A percentile compares a stretch with the other conserved stretches of the same genome.
Conservation (phyloP, 2,329 filamentous ascomycete genomes). For the Waltergamsia citrina region DNA sequence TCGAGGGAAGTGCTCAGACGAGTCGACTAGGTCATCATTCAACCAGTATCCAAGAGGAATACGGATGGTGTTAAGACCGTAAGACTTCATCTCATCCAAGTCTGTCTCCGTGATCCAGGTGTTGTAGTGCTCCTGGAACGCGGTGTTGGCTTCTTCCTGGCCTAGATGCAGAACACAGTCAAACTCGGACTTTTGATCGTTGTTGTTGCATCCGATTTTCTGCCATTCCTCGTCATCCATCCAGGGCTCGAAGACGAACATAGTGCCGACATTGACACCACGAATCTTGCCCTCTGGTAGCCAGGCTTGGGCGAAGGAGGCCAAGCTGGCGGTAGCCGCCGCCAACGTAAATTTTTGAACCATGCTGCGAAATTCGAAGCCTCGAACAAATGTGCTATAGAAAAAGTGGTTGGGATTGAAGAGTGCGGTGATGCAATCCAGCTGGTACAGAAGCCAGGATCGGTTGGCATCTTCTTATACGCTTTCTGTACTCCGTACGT, state of each 20-base stretch:
- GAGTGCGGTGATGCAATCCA: no score
- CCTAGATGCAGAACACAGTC: conserved; percentile 41
- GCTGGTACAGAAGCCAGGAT: no score
- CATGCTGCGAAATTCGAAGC: no score
- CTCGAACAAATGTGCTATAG: no score
- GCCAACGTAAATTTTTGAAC: conserved; percentile 30
- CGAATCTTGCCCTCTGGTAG: conserved; percentile 29
- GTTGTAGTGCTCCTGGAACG: conserved; percentile 40
- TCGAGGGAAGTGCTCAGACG: conserved; percentile 39
- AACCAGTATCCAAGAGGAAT: conserved; percentile 49
- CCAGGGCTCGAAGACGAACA: conserved; percentile 46
- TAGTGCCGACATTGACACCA: conserved; percentile 43
- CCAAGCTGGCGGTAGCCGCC: conserved; percentile 6
- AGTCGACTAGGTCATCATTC: conserved; percentile 36
- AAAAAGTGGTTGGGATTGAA: no score
- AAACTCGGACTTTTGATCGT: conserved; percentile 35
- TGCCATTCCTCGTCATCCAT: conserved; percentile 35
- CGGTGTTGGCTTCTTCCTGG: conserved; percentile 32
- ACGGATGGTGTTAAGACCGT: conserved; percentile 42
- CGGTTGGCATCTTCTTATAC: no score
- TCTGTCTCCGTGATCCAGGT: conserved; percentile 39
- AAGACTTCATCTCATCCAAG: conserved; percentile 35
- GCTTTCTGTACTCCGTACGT: no score
- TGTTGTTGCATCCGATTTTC: conserved; percentile 33
- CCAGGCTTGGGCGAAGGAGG: conserved; percentile 6